A percentile compares a stretch with the other conserved stretches of the same genome.
phyloP scores from a whole-genome alignment of 768 basidiomycete genomes.

The Podaxis carcinomalis region DNA sequence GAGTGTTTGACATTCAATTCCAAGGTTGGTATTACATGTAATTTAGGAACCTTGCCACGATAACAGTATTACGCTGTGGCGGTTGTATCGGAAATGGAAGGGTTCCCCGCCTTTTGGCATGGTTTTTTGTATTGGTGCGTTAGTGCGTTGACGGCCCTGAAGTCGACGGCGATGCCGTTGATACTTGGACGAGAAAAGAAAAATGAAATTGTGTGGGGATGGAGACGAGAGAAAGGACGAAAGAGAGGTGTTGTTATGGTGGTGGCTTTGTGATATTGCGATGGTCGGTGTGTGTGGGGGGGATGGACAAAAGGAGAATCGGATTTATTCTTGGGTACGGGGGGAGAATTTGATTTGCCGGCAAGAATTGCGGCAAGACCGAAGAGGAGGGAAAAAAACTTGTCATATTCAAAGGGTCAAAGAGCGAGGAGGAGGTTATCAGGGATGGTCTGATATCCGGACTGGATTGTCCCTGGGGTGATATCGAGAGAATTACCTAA shows the following conservation, averaged over 20 bases:
- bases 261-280: too few relatives aligned
- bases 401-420: neutral
- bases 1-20: neutral
- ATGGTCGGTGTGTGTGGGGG: neutral
- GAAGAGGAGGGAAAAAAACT: neutral
- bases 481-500: neutral
- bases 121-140: neutral
- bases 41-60: neutral
- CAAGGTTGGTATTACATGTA: neutral
- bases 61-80: neutral
- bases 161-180: neutral
- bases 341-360: slow-evolving; percentile 2
- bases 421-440: neutral
- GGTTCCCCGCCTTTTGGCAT: neutral
- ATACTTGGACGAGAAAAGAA: neutral
- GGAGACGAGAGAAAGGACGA: neutral
- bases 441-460: neutral
- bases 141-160: neutral
- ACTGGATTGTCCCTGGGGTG: neutral
- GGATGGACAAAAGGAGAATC: neutral
- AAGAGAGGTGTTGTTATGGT: neutral
- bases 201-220: neutral
- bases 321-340: neutral
- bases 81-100: neutral
- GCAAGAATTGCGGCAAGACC: neutral